Base-by-base conservation (phyloP, 257 asterid genomes). In the Cynanchum wilfordii region DNA sequence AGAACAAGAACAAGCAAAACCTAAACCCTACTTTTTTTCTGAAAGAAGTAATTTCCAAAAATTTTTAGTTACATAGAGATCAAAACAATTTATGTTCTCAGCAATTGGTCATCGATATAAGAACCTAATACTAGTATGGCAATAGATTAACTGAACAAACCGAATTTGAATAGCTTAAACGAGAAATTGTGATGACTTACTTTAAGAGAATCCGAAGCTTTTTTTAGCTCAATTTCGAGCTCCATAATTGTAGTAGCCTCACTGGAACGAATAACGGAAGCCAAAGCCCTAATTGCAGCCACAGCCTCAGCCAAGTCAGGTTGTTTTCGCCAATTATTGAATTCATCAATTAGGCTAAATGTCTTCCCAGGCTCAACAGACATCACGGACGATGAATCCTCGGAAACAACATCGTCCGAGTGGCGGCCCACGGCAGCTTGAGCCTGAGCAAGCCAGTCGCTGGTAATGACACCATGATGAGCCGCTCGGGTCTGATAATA, bases 221-320 rank as follows among this genome's bases (percentile, higher is more conserved):
- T 91, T 58, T 87, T 93, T 4, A 94, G 96, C 89, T 89, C 98
- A 80, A 88, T 86, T 74, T 94, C 96, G 25, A 91, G 96, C 81
- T 89, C 97, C 97, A 94, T 94, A 95, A 88, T 88, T 1, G 98
- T 94, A 2, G 89, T 87, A 58, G 98, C 98, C 56, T 88, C 88
- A 71, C 91, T 91, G 3, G 95, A 87, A 15, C 96, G 83, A 77
- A 94, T 91, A 56, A 88, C 93, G 56, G 96, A 94, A 20, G 97
- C 97, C 87, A 94, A 83, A 73, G 98, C 92, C 90, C 95, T 87
- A 73, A 89, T 94, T 9, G 97, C 98, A 1, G 98, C 98, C 73
- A 94, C 98, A 20, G 98, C 97, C 85, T 94, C 98, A 50, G 97
- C 98, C 88, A 94, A 81, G 38, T 94, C 93, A 27, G 97, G 97